Evolutionary conservation across 495 filamentous ascomycete genomes (phyloP), one percentile per base, ranked within the genome.

Genomic region (Aspergillus bridgeri): DNA sequence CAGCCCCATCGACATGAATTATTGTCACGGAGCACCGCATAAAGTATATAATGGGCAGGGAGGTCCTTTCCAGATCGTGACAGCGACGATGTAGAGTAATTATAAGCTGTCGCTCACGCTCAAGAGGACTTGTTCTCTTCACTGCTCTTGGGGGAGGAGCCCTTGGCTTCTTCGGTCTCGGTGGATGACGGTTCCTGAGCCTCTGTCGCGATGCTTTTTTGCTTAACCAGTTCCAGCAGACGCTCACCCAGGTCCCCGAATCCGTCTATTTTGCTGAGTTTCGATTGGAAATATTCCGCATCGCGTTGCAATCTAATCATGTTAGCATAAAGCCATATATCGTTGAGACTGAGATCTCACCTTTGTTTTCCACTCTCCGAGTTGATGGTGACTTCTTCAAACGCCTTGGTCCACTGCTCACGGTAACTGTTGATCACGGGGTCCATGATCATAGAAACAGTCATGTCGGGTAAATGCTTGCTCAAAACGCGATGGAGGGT

Each of bases 371-470:
- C 91, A 38, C 71, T 70, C 57, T 88, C 86, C 19, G 82, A 89
- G 64, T 75, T 81, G 20, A 93, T 76, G 18, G 75, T 75, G 29
- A 88, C 82, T 50, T 86, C 86, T 45, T 83, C 71, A 64, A 92
- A 90, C 18, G 90, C 87, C 54, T 83, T 85, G 4, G 86, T 86
- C 76, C 92, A 86, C 58, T 94, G 91, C 56, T 88, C 88, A 60
- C 86, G 85, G 68, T 97, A 98, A 69, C 83, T 91, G 51, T 79
- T 82, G 63, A 96, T 96, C 0, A 98, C 91, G 7, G 91, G 89
- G 6, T 80, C 76, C 91, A 98, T 96, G 67, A 98, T 97, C 76
- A 91, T 83, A 44, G 75, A 70, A 0, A 98, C 85, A 0, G 86
- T 88, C 62, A 85, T 81, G 51, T 92, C 89, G 1, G 88, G 86